Percentiles rank a stretch among this genome's conserved stretches.
These are phyloP conservation scores for Cercophora samala DNA, from an alignment of 495 filamentous ascomycete species.

Conservation along the genomic window DNA sequence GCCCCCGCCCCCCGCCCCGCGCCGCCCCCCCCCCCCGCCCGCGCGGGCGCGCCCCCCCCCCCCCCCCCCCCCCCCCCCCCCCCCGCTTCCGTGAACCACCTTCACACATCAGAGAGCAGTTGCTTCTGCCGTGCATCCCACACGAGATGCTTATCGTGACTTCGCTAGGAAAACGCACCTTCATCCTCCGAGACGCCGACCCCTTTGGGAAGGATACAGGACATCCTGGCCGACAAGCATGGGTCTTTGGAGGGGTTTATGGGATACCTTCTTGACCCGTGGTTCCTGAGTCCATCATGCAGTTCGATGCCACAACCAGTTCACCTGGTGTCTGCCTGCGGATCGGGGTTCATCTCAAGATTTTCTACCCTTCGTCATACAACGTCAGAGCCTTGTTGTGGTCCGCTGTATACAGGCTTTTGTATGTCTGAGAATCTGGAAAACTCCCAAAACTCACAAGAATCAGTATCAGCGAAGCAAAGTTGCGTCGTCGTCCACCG, in stretches of 20 bases:
- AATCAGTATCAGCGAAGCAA: constrained; percentile 10
- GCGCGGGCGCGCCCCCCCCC: too few species aligned
- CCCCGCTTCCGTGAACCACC: neutral
- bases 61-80: too few species aligned
- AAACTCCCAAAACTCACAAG: neutral
- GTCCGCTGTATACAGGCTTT: neutral
- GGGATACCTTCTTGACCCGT: neutral
- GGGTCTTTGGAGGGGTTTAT: neutral
- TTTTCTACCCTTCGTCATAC: neutral
- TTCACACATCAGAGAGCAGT: neutral
- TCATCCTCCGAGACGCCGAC: neutral
- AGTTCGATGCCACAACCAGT: neutral
- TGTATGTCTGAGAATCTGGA: neutral
- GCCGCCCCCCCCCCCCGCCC: too few species aligned
- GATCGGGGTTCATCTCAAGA: neutral
- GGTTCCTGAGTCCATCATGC: neutral
- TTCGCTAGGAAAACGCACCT: neutral
- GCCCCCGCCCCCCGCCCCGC: too few species aligned
- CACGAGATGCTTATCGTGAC: neutral
- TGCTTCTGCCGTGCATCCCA: neutral
- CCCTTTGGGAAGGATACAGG: neutral
- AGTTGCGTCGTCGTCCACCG: constrained; percentile 10
- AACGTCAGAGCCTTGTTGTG: neutral
- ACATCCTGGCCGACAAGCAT: neutral
- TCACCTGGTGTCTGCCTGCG: neutral